These are phyloP conservation scores for Psilocybe subaeruginosa DNA, from an alignment of 768 basidiomycete genomes.

Conservation along the genomic window DNA sequence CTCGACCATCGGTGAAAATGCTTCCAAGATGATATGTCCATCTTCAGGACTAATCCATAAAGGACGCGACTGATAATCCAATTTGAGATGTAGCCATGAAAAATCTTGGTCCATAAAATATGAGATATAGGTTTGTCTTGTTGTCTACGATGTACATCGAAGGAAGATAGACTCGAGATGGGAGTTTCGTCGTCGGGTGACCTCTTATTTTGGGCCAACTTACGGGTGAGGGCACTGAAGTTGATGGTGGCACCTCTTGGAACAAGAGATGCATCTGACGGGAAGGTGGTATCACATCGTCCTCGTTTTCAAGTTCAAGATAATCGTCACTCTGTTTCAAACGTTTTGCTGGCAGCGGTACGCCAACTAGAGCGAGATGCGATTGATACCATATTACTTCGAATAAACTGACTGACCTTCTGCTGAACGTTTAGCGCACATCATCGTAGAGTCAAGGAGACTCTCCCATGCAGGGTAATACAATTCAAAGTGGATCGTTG, in stretches of 20 bases:
- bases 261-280: conserved; percentile 56
- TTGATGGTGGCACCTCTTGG: conserved; percentile 84
- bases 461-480: conserved; percentile 4
- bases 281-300: conserved; percentile 59
- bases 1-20: conserved; percentile 96
- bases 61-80: conserved; percentile 90
- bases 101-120: conserved; percentile 85
- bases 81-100: conserved; percentile 83
- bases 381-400: conserved; percentile 12
- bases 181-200: conserved; percentile 41
- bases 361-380: conserved; percentile 25
- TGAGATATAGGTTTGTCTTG: conserved; percentile 80
- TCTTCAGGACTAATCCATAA: conserved; percentile 96
- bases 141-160: conserved; percentile 69
- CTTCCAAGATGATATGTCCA: conserved; percentile 94
- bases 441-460: conserved; percentile 12
- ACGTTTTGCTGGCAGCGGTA: conserved; percentile 43
- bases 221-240: conserved; percentile 81
- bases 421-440: conserved; percentile 43
- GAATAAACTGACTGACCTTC: conserved; percentile 33
- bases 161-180: conserved; percentile 46
- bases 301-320: conserved; percentile 59
- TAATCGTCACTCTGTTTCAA: conserved; percentile 54
- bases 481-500: background rate
- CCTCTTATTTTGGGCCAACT: conserved; percentile 67